These are phyloP conservation scores for Macadamia integrifolia DNA, from an alignment of 164 flowering plant species.

Conservation along the genomic window DNA sequence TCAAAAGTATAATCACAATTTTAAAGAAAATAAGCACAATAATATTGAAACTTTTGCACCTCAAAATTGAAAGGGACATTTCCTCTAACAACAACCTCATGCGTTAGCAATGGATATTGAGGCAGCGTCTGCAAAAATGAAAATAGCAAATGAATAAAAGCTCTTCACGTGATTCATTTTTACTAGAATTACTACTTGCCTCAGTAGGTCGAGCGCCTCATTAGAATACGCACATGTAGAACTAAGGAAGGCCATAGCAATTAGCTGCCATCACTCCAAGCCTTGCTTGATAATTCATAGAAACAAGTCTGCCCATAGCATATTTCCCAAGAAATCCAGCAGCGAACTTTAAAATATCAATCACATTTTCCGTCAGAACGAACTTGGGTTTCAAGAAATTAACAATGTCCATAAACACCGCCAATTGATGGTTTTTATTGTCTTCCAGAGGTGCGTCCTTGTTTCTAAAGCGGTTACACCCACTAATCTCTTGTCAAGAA, in stretches of 20 bases:
- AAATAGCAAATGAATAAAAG: no score
- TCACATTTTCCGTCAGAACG: conserved; percentile 84
- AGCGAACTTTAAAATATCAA: conserved; percentile 61
- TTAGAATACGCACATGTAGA: conserved; percentile 66
- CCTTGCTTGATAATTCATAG: conserved; percentile 50
- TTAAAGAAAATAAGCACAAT: not conserved
- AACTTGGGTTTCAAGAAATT: conserved; percentile 59
- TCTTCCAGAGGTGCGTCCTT: no score
- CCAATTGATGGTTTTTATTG: conserved; percentile 28
- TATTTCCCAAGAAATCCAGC: conserved; percentile 61
- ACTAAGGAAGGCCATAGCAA: conserved; percentile 79
- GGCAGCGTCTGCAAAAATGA: no score
- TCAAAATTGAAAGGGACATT: no score
- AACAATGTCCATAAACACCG: conserved; percentile 76
- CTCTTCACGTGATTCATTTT: no score
- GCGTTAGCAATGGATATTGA: no score
- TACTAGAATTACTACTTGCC: conserved; percentile 17
- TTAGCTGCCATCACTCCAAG: conserved; percentile 57
- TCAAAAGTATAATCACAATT: not conserved
- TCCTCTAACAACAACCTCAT: no score
- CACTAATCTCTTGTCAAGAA: no score
- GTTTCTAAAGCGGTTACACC: no score
- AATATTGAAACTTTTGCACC: no score
- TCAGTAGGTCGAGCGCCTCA: conserved; percentile 76
- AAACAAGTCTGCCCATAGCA: conserved; percentile 58